phyloP scores from a whole-genome alignment of 805 yeast species.

The Zygoascus ofunaensis region DNA sequence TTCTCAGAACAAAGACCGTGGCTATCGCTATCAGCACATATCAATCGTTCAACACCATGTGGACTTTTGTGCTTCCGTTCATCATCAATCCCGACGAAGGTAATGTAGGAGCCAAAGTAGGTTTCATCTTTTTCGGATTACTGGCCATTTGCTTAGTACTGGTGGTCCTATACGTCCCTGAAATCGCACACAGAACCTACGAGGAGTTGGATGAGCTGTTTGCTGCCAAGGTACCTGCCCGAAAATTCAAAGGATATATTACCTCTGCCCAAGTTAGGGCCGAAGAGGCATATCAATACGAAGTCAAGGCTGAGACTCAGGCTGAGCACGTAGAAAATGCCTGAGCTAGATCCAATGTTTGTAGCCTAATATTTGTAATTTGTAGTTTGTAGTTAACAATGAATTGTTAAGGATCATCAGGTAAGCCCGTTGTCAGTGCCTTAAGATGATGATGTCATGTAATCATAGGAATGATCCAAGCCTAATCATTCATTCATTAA shows the following conservation, averaged over 20 bases:
- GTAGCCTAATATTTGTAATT: too few species aligned
- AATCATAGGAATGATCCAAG: too few species aligned
- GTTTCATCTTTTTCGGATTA: slow-evolving; percentile 29
- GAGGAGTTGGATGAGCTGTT: slow-evolving; percentile 52
- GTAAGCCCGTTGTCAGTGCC: too few species aligned
- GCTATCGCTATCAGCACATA: slow-evolving; percentile 29
- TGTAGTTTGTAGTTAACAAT: too few species aligned
- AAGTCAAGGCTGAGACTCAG: slow-evolving; percentile 1
- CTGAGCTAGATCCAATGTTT: background rate
- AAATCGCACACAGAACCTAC: slow-evolving; percentile 46
- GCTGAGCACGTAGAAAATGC: slow-evolving; percentile 5
- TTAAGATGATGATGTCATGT: too few species aligned
- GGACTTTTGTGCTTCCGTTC: slow-evolving; percentile 37
- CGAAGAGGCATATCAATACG: slow-evolving; percentile 5
- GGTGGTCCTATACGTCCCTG: slow-evolving; percentile 44
- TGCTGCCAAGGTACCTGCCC: slow-evolving; percentile 23
- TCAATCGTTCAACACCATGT: slow-evolving; percentile 29
- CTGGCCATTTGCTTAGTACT: slow-evolving; percentile 3
- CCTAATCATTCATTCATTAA: too few species aligned
- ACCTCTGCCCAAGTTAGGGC: slow-evolving; percentile 8
- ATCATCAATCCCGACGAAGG: slow-evolving; percentile 38
- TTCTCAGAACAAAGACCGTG: slow-evolving; percentile 35
- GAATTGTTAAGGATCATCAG: too few species aligned
- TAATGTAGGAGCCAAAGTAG: slow-evolving; percentile 40
- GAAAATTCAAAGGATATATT: slow-evolving; percentile 17